A percentile compares a stretch with the other conserved stretches of the same genome.
phyloP scores from a whole-genome alignment of 169 alveolate genomes.

The Cryptosporidium xiaoi region DNA sequence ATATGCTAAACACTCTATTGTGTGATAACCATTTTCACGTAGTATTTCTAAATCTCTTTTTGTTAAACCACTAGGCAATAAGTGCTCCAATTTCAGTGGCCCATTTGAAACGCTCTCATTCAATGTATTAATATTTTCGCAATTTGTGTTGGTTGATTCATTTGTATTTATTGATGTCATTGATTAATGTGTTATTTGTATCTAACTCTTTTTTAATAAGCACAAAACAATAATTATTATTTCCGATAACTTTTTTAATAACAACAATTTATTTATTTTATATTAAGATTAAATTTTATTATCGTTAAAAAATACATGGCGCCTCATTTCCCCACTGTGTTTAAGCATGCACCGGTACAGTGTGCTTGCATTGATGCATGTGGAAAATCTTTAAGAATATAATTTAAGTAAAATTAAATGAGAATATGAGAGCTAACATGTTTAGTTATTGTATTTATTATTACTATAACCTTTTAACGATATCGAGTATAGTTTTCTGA shows the following conservation, averaged over 20 bases:
- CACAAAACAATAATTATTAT: neutral
- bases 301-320: conserved; percentile 3
- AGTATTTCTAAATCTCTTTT: conserved; percentile 92
- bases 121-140: conserved; percentile 32
- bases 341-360: conserved; percentile 69
- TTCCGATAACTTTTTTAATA: no score
- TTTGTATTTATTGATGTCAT: conserved; percentile 58
- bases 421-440: no score
- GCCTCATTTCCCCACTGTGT: conserved; percentile 60
- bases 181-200: neutral
- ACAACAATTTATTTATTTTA: neutral
- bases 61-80: conserved; percentile 85
- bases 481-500: neutral
- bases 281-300: neutral
- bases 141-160: conserved; percentile 9
- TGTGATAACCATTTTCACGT: conserved; percentile 92
- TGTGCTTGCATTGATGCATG: conserved; percentile 72
- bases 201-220: neutral
- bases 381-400: neutral
- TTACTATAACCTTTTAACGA: neutral
- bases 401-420: no score
- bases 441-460: neutral
- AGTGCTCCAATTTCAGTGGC: conserved; percentile 85
- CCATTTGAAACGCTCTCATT: conserved; percentile 66
- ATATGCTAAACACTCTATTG: conserved; percentile 93